Base-by-base conservation (phyloP, 768 basidiomycete species). In the Hydnum rufescens region DNA sequence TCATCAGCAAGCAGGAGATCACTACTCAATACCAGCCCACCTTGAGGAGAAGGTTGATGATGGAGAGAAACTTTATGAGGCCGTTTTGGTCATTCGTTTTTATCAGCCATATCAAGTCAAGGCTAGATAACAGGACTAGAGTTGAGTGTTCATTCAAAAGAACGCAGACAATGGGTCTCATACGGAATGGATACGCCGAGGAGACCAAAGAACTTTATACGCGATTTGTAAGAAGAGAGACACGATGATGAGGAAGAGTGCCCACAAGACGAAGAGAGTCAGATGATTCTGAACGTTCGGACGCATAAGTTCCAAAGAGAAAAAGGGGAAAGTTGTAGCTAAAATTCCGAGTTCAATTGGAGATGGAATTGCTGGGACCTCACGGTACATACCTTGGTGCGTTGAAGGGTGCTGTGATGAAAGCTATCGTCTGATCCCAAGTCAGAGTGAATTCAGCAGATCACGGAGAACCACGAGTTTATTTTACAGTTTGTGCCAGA, bases 241-340 rank as follows among this genome's bases (percentile, higher is more conserved):
- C 6, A 8, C 49, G 25, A 47, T 13, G 22, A 28, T 47, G 16
- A 8, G 44, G 26, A 8, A 26, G 8, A 39, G 34, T 47, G 53
- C 72, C 56, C 58, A 83, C 85, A 47, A 70, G 68, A 60, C 77
- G 78, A 59, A 83, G 62, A 3, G 82, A 78, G 56, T 78, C 75
- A 3, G 69, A 58, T 0, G 75, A 75, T 48, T 85, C 83, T 5
- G 68, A 65, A 53, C 70, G 75, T 59, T 88, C 85, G 59, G 82
- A 78, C 0, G 72, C 77, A 62, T 84, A 78, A 1, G 68, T 65
- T 0, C 86, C 86, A 56, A 86, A 87, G 25, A 89, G 70, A 57
- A 85, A 80, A 51, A 89, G 69, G n/a, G 86, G 77, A 22, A 89
- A 68, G 61, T 89, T 89, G 64, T 89, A 89, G 44, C 44, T 47